These are phyloP conservation scores for Aureobasidium melanogenum DNA, from an alignment of 2,329 filamentous ascomycete genomes.

Conservation along the genomic window DNA sequence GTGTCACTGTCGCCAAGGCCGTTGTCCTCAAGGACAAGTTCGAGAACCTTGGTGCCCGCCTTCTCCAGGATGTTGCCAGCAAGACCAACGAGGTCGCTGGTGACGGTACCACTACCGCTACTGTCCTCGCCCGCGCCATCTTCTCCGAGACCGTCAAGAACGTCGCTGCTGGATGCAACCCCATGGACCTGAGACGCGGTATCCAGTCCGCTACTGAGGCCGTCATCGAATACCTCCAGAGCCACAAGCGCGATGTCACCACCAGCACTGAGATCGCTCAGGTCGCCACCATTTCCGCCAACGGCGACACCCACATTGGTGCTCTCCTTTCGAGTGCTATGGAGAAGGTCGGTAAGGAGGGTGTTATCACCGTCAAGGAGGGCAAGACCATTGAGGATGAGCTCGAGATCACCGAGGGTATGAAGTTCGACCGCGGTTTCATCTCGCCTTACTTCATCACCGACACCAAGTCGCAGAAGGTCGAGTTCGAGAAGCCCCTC, in stretches of 20 bases:
- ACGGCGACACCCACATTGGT: conserved; percentile 91
- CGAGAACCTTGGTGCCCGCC: conserved; percentile 94
- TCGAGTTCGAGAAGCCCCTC: conserved; percentile 98
- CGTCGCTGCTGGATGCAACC: conserved; percentile 97
- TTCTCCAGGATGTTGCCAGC: conserved; percentile 94
- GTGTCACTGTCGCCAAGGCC: conserved; percentile 57
- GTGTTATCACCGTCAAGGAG: conserved; percentile 99
- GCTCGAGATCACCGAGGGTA: conserved; percentile 97
- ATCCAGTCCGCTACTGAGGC: conserved; percentile 94
- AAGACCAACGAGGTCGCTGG: conserved; percentile 99
- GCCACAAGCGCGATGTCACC: conserved; percentile 97
- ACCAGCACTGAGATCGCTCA: conserved; percentile 95
- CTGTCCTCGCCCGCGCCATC: conserved; percentile 92
- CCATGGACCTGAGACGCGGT: conserved; percentile 95
- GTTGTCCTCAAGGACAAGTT: conserved; percentile 97
- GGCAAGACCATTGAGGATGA: conserved; percentile 97
- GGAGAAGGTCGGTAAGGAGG: conserved; percentile 99
- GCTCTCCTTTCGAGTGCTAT: conserved; percentile 95
- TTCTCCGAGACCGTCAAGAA: conserved; percentile 99
- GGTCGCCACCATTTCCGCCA: conserved; percentile 96
- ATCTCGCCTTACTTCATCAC: conserved; percentile 99
- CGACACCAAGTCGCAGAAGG: conserved; percentile 96
- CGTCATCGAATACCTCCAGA: conserved; percentile 86
- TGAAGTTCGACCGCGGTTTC: conserved; percentile 98
- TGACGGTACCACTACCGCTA: conserved; percentile 97